Conservation (phyloP, 805 yeast species). For the Spathaspora hagerdaliae region DNA sequence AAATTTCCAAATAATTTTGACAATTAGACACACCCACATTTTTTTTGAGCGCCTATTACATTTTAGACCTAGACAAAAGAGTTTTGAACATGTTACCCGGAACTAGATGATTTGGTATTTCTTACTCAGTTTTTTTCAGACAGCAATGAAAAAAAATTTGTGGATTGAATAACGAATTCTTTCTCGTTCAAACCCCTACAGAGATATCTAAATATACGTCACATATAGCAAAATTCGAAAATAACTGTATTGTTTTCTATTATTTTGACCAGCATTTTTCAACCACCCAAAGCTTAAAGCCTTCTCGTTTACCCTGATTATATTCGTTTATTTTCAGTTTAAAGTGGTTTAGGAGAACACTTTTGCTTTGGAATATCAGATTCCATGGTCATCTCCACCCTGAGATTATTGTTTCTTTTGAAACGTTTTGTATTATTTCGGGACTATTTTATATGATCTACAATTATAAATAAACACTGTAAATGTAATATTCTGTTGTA, state of each 20-base stretch:
- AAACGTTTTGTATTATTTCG: conserved; percentile 10
- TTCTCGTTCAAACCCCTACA: neutral
- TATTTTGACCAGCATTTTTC: neutral
- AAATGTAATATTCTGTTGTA: no score
- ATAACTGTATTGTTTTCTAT: neutral
- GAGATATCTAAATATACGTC: neutral
- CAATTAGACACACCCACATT: no score
- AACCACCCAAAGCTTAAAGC: conserved; percentile 39
- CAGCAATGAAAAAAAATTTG: no score
- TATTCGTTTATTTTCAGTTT: conserved; percentile 47
- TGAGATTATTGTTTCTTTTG: conserved; percentile 13
- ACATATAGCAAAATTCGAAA: neutral
- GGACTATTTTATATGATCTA: conserved; percentile 32
- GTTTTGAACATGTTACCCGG: neutral
- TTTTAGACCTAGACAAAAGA: neutral
- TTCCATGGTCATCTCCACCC: conserved; percentile 45
- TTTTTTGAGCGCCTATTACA: no score
- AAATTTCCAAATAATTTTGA: no score
- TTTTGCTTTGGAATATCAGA: conserved; percentile 41
- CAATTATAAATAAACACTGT: conserved; percentile 5
- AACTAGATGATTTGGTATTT: neutral
- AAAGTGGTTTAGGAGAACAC: conserved; percentile 45
- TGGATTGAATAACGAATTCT: neutral
- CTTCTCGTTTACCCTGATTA: conserved; percentile 46
- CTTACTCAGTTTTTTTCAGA: no score